Evolutionary conservation across 148 eudicot species (phyloP), one percentile per base, ranked within the genome.

Genomic region (Spergularia marina): DNA sequence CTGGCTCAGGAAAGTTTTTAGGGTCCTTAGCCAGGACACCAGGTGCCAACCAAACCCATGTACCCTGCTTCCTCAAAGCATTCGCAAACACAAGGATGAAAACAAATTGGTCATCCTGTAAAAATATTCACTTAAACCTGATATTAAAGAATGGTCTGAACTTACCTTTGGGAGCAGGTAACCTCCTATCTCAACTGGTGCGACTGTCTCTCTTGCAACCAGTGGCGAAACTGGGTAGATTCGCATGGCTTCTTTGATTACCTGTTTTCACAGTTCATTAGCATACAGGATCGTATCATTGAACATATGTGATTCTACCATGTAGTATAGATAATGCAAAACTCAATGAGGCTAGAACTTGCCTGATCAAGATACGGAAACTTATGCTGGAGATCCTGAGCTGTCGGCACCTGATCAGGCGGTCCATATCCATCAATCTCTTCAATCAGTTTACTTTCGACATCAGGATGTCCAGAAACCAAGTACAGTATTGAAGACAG

Each of bases 1-100:
- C 88, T 39, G 98, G 91, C 13, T 94, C 90, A 0, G 98, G 93
- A 70, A 91, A 94, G 78, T 91, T 87, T 75, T 86, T 87, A 0
- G 97, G 92, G 74, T 94, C 95, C 68, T 91, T 90, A 7, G 98
- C 93, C 36, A 94, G 87, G 63, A 94, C 98, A 74, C 97, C 97
- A 10, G 85, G 89, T 60, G 98, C 98, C 56, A 94, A 41, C 98
- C 98, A 94, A 6, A 91, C 90, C 98, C 98, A 94, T 79, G 98
- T 90, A 7, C 98, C 98, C 98, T 94, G 82, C 63, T 60, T 39
- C 64, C 58, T 73, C 68, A 66, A 65, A 34, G 10, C 44, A 70
- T 23, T 53, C 14, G 17, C 60, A 14, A 14, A 21, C 51, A 51
- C 21, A 3, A 9, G 36, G n/a, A 5, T 49, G 10, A 68, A 4